Conservation (phyloP, 2,329 filamentous ascomycete species). For the Epichloe scottii region DNA sequence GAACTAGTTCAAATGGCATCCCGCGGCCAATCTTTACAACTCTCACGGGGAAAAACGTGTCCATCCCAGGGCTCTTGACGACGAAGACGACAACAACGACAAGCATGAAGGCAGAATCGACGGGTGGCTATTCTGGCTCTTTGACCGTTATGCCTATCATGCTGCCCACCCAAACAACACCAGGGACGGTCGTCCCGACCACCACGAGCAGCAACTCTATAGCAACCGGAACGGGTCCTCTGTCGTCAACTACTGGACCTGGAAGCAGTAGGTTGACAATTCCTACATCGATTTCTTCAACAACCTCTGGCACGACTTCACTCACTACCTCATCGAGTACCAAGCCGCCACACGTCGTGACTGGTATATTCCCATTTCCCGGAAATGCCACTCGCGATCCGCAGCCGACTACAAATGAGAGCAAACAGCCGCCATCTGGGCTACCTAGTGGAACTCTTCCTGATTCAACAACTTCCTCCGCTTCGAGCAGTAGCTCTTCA, state of each 20-base stretch:
- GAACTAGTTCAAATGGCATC: not conserved
- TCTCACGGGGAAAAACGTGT: not conserved
- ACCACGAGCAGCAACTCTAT: not conserved
- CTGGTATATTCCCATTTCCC: not conserved
- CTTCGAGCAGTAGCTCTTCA: not conserved
- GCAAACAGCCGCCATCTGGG: not conserved
- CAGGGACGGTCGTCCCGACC: not conserved
- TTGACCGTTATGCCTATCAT: not conserved
- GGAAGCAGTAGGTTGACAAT: not conserved
- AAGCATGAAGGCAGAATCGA: not conserved
- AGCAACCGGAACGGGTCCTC: not conserved
- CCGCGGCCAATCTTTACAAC: not conserved
- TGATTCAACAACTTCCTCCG: not conserved
- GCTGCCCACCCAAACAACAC: not conserved
- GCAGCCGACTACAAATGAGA: not conserved
- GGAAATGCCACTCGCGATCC: not conserved
- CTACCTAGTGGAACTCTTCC: not conserved
- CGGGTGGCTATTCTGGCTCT: not conserved
- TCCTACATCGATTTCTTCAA: not conserved
- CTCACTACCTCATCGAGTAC: not conserved
- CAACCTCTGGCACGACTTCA: not conserved
- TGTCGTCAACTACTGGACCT: not conserved
- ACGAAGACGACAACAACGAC: not conserved
- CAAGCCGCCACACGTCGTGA: not conserved
- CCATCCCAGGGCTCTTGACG: not conserved